These are phyloP conservation scores for Alternaria brassicicola DNA, from an alignment of 2,329 filamentous ascomycete species.

Conservation along the genomic window DNA sequence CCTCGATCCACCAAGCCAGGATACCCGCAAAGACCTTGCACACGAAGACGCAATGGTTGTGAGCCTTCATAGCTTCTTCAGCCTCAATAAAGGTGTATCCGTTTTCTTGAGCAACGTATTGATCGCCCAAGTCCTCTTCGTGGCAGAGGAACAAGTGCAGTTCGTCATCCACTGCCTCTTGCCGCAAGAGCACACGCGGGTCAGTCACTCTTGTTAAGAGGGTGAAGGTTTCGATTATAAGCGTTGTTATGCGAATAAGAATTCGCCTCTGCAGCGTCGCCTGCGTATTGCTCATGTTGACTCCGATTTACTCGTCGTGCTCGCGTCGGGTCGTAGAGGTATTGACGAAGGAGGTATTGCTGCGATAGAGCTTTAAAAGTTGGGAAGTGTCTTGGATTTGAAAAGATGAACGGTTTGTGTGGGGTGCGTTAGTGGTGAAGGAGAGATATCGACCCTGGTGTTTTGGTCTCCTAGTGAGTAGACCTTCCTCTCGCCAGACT, in stretches of 20 bases:
- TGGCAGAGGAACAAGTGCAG: not conserved
- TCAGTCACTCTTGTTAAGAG: not conserved
- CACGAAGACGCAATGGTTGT: not conserved
- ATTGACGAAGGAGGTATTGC: not conserved
- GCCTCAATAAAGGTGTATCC: not conserved
- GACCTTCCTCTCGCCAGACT: not conserved
- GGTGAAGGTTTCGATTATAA: not conserved
- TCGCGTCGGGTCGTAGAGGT: not conserved
- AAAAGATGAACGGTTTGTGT: not conserved
- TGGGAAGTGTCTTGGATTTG: not conserved
- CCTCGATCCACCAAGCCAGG: not conserved
- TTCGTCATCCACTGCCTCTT: not conserved
- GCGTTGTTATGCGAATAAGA: not conserved
- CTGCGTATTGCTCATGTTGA: not conserved
- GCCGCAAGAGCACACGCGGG: not conserved
- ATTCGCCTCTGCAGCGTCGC: not conserved
- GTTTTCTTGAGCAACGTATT: not conserved
- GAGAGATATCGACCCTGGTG: not conserved
- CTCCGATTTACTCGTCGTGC: not conserved
- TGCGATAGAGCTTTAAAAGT: rapidly evolving
- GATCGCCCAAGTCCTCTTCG: not conserved
- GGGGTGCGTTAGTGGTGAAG: not conserved
- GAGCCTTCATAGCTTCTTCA: not conserved
- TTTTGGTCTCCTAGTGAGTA: not conserved
- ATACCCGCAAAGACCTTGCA: not conserved